Evolutionary conservation across 441 rosid species (phyloP), one percentile per base, ranked within the genome.

Genomic region (Theobroma grandiflorum): DNA sequence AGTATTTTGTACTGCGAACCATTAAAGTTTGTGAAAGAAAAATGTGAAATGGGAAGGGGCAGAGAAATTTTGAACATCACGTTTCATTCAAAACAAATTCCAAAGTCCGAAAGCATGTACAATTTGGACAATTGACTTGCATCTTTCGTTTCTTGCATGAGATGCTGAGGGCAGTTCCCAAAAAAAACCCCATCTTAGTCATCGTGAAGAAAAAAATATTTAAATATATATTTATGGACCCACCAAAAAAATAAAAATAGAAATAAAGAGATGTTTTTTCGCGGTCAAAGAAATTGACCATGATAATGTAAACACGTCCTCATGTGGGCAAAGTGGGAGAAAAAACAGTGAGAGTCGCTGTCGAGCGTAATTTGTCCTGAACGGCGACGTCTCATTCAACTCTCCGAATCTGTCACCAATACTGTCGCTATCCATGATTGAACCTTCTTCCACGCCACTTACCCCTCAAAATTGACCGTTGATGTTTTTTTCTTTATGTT

Each of bases 331-430:
- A 7, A 20, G 18, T 35, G 16, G 20, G 12, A 37, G 3, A n/a
- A 55, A 31, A 22, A 12, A 42, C 12, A 72, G 37, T 6, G 78
- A 20, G 15, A 26, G 84, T 71, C 83, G 50, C 59, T 38, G 76
- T 74, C 66, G 15, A 40, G n/a, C 11, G 75, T 12, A 45, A 55
- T 79, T 81, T 86, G 82, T 79, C 78, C n/a, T 75, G 75, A 75
- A 53, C 84, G 81, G 87, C 85, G 75, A 70, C 79, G 85, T 82
- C 87, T 63, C 42, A 42, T 72, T 84, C 80, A 74, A 35, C 82
- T 76, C 82, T 78, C 67, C 72, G 9, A 26, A 37, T 82, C 72
- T 7, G 42, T 80, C 82, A 64, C 59, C 20, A 6, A 31, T 33
- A 64, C 81, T 52, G 76, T 84, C 82, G 4, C 59, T 15, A 33